A percentile compares a stretch with the other conserved stretches of the same genome.
Conservation (phyloP, 2,329 filamentous ascomycete species). For the Exophiala dermatitidis region DNA sequence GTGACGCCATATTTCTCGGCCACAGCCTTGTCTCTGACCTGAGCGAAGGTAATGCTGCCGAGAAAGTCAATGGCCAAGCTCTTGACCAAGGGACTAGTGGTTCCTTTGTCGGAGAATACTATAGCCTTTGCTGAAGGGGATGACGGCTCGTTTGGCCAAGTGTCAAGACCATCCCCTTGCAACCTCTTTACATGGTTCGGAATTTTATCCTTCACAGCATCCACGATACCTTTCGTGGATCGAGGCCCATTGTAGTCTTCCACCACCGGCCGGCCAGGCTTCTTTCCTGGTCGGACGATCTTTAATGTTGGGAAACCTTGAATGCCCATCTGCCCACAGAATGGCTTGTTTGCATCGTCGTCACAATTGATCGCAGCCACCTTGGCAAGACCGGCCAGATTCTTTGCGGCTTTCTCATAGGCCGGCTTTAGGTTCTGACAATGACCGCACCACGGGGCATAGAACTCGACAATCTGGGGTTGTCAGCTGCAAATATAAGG, state of each 20-base stretch:
- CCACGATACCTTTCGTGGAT: conserved; percentile 77
- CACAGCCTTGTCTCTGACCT: conserved; percentile 75
- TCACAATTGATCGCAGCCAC: conserved; percentile 95
- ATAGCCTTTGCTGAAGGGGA: conserved; percentile 71
- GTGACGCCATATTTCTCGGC: conserved; percentile 66
- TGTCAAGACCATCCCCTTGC: conserved; percentile 68
- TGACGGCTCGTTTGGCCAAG: conserved; percentile 60
- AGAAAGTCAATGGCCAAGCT: conserved; percentile 87
- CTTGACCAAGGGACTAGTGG: conserved; percentile 73
- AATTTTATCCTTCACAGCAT: conserved; percentile 77
- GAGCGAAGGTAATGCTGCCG: conserved; percentile 68
- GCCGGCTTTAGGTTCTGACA: conserved; percentile 93
- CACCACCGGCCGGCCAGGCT: conserved; percentile 67
- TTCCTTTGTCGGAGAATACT: conserved; percentile 88
- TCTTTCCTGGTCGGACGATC: conserved; percentile 79
- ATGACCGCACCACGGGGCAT: conserved; percentile 95
- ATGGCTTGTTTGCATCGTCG: conserved; percentile 80
- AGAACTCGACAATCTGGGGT: conserved; percentile 60
- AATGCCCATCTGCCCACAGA: conserved; percentile 79
- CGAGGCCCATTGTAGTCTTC: conserved; percentile 87
- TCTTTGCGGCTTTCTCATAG: conserved; percentile 88
- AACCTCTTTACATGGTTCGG: conserved; percentile 83
- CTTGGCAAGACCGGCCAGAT: conserved; percentile 83
- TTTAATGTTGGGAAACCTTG: conserved; percentile 95
- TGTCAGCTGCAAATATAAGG: not conserved